Evolutionary conservation across 208 protist genomes (phyloP).

Genomic region (Leptomonas seymouri): DNA sequence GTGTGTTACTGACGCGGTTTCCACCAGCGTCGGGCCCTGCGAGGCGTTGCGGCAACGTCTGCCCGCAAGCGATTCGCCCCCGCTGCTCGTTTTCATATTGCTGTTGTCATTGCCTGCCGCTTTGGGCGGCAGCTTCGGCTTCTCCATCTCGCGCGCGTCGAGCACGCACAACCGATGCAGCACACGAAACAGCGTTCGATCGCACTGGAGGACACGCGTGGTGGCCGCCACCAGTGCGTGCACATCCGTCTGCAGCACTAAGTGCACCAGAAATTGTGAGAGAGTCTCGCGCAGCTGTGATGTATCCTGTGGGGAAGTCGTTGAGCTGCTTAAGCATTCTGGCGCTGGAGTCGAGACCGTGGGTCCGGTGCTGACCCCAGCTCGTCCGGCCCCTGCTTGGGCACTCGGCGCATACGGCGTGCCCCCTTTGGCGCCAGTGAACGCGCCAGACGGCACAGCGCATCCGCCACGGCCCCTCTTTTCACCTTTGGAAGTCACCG

Average conservation of each 20-base stretch:
- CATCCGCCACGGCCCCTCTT: constrained; percentile 2
- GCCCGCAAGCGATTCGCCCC: neutral
- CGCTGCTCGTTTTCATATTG: neutral
- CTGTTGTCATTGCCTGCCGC: neutral
- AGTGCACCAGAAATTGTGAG: constrained; percentile 29
- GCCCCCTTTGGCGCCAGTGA: neutral
- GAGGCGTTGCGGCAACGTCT: neutral
- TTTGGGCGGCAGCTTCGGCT: neutral
- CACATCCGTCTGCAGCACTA: constrained; percentile 35
- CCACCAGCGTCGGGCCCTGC: neutral
- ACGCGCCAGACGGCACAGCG: neutral
- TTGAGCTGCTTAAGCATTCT: neutral
- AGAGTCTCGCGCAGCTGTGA: constrained; percentile 29
- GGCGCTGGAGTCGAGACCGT: neutral
- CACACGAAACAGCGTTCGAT: constrained; percentile 33
- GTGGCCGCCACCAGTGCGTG: constrained; percentile 25
- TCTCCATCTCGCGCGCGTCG: constrained; percentile 5
- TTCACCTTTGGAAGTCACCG: neutral
- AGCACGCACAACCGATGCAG: constrained; percentile 35
- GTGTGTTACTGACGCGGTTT: constrained; percentile 12
- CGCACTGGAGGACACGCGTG: constrained; percentile 31
- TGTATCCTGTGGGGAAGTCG: neutral
- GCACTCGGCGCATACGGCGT: neutral
- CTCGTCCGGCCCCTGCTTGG: neutral
- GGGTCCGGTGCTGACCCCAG: neutral